Conservation (phyloP, 1,284 basidiomycete genomes). For the Ustilago cynodontis region DNA sequence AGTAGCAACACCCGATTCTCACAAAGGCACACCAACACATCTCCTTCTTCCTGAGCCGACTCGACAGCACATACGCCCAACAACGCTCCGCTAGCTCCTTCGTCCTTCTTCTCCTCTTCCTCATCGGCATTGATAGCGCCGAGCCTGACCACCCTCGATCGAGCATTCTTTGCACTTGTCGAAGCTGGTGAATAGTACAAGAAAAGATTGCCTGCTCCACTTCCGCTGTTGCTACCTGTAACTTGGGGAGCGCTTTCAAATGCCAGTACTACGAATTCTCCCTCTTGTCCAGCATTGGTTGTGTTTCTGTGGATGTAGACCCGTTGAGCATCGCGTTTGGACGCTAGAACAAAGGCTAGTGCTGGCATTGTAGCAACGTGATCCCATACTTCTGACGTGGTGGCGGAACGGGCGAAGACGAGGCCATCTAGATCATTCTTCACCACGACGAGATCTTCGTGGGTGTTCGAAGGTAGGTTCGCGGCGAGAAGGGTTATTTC, state of each 20-base stretch:
- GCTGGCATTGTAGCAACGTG: conserved; percentile 87
- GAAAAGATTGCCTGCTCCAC: conserved; percentile 59
- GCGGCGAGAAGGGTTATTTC: conserved; percentile 21
- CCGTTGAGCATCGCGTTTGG: conserved; percentile 75
- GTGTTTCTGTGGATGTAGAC: conserved; percentile 44
- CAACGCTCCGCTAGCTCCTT: conserved; percentile 30
- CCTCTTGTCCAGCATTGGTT: not conserved
- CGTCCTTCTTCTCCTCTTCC: not conserved
- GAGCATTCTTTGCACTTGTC: conserved; percentile 18
- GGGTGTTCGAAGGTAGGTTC: not conserved
- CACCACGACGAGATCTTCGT: conserved; percentile 71
- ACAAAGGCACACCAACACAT: conserved; percentile 42
- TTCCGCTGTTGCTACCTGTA: conserved; percentile 12
- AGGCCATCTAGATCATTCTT: conserved; percentile 87
- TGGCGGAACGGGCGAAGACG: conserved; percentile 73
- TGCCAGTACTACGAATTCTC: conserved; percentile 38
- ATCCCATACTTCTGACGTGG: conserved; percentile 74
- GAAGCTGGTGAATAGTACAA: conserved; percentile 46
- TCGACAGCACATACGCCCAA: conserved; percentile 30
- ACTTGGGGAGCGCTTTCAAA: conserved; percentile 53
- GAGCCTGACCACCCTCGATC: conserved; percentile 47
- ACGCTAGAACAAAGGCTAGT: conserved; percentile 91
- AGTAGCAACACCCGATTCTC: conserved; percentile 41
- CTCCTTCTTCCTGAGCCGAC: conserved; percentile 14
- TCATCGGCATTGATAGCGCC: conserved; percentile 11